These are phyloP conservation scores for Oleoguttula mirabilis DNA, from an alignment of 495 filamentous ascomycete genomes.

Conservation along the genomic window DNA sequence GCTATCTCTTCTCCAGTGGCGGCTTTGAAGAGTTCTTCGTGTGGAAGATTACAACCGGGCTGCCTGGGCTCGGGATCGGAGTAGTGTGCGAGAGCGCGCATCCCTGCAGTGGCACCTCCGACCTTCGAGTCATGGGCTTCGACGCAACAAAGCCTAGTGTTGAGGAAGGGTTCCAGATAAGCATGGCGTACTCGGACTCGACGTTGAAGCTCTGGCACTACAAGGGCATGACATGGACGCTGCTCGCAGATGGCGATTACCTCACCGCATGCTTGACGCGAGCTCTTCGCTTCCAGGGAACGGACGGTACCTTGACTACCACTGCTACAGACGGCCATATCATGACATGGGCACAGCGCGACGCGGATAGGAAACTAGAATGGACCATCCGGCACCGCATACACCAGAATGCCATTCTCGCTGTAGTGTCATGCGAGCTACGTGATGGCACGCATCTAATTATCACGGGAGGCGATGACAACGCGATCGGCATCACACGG, in stretches of 20 bases:
- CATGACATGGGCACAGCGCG: conserved; percentile 34
- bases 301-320: conserved; percentile 37
- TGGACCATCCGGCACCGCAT: conserved; percentile 25
- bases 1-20: conserved; percentile 69
- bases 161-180: conserved; percentile 43
- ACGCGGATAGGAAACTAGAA: background rate
- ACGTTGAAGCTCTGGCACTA: conserved; percentile 27
- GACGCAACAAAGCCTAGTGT: conserved; percentile 31
- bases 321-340: conserved; percentile 52
- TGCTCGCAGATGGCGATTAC: conserved; percentile 50
- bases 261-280: conserved; percentile 64
- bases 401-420: conserved; percentile 69
- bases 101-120: conserved; percentile 46
- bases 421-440: conserved; percentile 31
- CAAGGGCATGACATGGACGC: conserved; percentile 35
- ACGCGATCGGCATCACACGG: conserved; percentile 50
- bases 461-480: conserved; percentile 75
- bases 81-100: conserved; percentile 53
- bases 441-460: conserved; percentile 35
- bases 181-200: conserved; percentile 68
- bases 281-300: conserved; percentile 25
- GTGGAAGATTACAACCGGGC: conserved; percentile 49
- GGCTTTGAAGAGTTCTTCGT: conserved; percentile 82
- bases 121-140: conserved; percentile 71
- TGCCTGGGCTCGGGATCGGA: conserved; percentile 44